A percentile compares a stretch with the other conserved stretches of the same genome.
These are phyloP conservation scores for Lipomyces spencermartinsiae DNA, from an alignment of 805 yeast genomes.

Conservation along the genomic window DNA sequence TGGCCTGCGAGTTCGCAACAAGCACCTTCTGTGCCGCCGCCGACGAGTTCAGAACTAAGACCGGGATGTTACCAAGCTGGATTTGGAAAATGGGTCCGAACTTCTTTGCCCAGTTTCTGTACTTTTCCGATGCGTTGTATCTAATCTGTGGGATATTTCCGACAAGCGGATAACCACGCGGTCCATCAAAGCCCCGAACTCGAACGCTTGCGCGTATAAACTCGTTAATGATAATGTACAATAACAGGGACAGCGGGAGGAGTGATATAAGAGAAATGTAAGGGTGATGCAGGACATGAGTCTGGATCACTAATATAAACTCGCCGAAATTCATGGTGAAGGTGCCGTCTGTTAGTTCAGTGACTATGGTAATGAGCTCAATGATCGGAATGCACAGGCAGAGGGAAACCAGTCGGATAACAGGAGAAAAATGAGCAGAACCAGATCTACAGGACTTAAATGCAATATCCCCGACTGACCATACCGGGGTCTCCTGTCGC, in stretches of 20 bases:
- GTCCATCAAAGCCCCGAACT: slow-evolving; percentile 37
- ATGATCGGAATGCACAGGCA: neutral
- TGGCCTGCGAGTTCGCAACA: slow-evolving; percentile 57
- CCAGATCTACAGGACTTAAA: no score
- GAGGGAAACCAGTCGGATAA: no score
- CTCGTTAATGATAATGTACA: slow-evolving; percentile 21
- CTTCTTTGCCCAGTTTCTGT: slow-evolving; percentile 45
- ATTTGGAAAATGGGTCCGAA: slow-evolving; percentile 62
- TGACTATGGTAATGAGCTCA: neutral
- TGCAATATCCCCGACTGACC: neutral
- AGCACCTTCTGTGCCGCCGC: slow-evolving; percentile 61
- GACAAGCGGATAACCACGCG: slow-evolving; percentile 35
- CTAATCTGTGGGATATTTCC: slow-evolving; percentile 39
- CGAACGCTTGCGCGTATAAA: slow-evolving; percentile 19
- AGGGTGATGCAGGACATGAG: neutral
- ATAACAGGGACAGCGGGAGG: neutral
- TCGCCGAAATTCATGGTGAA: neutral
- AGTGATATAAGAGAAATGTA: neutral
- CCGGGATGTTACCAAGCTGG: slow-evolving; percentile 61
- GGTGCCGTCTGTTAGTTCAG: neutral
- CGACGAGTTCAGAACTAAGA: slow-evolving; percentile 72
- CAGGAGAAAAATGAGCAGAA: no score
- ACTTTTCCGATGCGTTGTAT: slow-evolving; percentile 37
- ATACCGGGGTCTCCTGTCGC: neutral
- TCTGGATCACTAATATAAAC: neutral